Base-by-base conservation (phyloP, 495 filamentous ascomycete species). In the Neurospora sp. region DNA sequence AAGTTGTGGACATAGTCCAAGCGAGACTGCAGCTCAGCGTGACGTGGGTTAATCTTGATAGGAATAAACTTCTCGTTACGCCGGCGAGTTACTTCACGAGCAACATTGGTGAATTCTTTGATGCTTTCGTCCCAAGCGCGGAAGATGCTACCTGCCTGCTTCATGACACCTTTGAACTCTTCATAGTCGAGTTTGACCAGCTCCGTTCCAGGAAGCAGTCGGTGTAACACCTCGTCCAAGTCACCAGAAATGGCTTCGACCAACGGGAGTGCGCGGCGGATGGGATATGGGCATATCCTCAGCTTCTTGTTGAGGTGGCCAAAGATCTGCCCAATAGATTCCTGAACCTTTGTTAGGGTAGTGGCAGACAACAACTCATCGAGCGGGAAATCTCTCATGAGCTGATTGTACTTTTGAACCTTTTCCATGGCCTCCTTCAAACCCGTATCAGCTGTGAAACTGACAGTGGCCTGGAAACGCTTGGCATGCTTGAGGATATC, bases 171-270 rank as follows among this genome's bases (percentile, higher is more conserved):
- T 75, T 92, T 88, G 79, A 99, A 99, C 71, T 98, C 96, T 45
- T 88, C 87, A 78, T 94, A 98, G 73, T 96, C 93, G 48, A 98
- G 86, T 77, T 97, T 93, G 85, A 99, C 92, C 62, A 99, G 86
- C 37, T 93, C 90, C 39, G 90, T 91, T 17, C 96, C 96, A 69
- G 93, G 90, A 36, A 99, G 88, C 38, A 98, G 84, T 11, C 89
- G 87, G 78, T 97, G 95, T 66, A 99, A 87, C 72, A 93, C 90
- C 38, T 89, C 86, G 76, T 98, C 94, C 34, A 99, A 84, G 77
- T 99, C 96, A 5, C 89, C 92, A 11, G 96, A 99, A 69, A 99
- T 98, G n/a, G 96, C 94, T 81, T 97, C 93, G 15, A 98, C 96
- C n/a, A 99, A 88, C 37, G 94, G 93, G 74, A 99, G 87, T 13